Conservation (phyloP, 768 basidiomycete genomes). For the Agaricus blazei region DNA sequence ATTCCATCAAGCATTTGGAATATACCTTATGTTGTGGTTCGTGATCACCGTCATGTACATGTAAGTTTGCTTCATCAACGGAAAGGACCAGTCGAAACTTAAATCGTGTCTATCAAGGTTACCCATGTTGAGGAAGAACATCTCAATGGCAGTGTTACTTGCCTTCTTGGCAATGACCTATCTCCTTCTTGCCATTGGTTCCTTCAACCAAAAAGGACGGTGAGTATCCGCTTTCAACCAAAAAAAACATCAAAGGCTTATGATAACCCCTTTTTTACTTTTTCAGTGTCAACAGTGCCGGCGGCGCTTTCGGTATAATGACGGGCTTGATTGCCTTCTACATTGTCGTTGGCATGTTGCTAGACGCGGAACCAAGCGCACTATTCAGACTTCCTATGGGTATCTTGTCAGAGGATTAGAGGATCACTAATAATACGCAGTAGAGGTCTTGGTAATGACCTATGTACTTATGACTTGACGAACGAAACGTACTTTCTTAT, state of each 20-base stretch:
- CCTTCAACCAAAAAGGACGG: slow-evolving; percentile 24
- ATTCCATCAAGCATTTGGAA: slow-evolving; percentile 53
- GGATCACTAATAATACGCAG: no score
- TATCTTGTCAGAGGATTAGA: slow-evolving; percentile 10
- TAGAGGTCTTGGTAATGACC: no score
- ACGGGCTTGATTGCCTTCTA: slow-evolving; percentile 42
- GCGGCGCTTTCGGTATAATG: slow-evolving; percentile 36
- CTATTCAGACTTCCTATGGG: slow-evolving; percentile 34
- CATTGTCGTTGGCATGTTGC: slow-evolving; percentile 34
- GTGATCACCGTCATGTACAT: slow-evolving; percentile 59
- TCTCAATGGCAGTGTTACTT: slow-evolving; percentile 22
- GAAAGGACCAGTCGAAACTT: neutral
- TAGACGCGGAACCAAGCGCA: slow-evolving; percentile 29
- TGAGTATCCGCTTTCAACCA: slow-evolving; percentile 16
- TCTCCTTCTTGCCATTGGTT: slow-evolving; percentile 21
- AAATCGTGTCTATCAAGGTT: slow-evolving; percentile 10
- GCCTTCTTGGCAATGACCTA: slow-evolving; percentile 19
- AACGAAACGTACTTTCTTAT: no score
- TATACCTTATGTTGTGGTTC: slow-evolving; percentile 66
- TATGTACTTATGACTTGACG: no score
- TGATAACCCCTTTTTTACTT: neutral
- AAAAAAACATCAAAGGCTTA: neutral
- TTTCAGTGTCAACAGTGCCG: slow-evolving; percentile 30
- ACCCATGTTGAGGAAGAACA: slow-evolving; percentile 19
- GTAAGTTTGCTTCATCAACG: slow-evolving; percentile 30